A percentile compares a stretch with the other conserved stretches of the same genome.
phyloP scores from a whole-genome alignment of 495 filamentous ascomycete genomes.

The Halenospora varia region DNA sequence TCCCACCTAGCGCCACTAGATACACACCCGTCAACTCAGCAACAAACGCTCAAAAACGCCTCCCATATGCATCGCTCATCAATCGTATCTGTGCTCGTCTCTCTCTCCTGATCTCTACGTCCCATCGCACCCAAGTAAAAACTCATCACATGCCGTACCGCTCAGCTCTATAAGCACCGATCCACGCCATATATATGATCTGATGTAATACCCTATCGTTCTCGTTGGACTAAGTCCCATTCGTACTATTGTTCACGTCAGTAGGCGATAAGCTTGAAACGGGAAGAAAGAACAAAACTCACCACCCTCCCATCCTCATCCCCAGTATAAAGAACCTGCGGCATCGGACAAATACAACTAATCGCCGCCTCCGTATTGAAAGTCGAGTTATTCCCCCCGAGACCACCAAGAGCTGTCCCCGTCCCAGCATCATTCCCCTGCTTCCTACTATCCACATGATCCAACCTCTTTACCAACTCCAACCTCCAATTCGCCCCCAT shows the following conservation, averaged over 20 bases:
- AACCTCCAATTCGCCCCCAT: slow-evolving; percentile 48
- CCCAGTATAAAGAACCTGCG: slow-evolving; percentile 83
- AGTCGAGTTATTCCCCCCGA: slow-evolving; percentile 6
- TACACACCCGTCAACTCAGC: too few relatives aligned
- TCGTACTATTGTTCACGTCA: slow-evolving; percentile 56
- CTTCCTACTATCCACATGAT: slow-evolving; percentile 62
- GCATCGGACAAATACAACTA: slow-evolving; percentile 81
- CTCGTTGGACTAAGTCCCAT: slow-evolving; percentile 79
- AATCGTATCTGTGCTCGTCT: not conserved
- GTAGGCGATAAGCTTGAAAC: not conserved
- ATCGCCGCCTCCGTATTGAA: slow-evolving; percentile 77
- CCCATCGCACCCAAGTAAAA: too few relatives aligned
- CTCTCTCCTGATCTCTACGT: not conserved
- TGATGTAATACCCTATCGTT: slow-evolving; percentile 30
- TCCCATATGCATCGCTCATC: not conserved
- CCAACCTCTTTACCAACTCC: slow-evolving; percentile 65
- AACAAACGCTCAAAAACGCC: too few relatives aligned
- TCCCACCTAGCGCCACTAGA: too few relatives aligned
- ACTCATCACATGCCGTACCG: not conserved
- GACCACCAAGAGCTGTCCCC: slow-evolving; percentile 13
- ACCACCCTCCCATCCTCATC: slow-evolving; percentile 84
- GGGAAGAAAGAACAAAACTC: slow-evolving; percentile 24
- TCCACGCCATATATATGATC: not conserved
- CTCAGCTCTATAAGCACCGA: not conserved
- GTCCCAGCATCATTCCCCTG: slow-evolving; percentile 7